phyloP scores from a whole-genome alignment of 208 protist species.

The Leishmania tarentolae region DNA sequence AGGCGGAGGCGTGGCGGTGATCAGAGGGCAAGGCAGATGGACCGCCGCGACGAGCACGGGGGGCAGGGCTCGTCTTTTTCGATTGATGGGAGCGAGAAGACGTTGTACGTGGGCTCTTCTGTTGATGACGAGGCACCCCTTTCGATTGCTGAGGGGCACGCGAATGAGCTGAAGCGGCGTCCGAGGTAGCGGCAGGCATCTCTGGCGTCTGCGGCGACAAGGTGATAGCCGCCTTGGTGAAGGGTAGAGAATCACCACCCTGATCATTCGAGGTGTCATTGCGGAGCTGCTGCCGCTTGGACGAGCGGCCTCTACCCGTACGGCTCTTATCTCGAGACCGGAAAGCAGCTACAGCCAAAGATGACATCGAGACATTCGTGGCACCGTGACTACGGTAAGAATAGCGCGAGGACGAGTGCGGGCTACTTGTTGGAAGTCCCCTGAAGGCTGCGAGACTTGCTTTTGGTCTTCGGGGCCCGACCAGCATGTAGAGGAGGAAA shows the following conservation, averaged over 20 bases:
- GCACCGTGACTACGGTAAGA: not conserved
- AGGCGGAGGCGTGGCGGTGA: not conserved
- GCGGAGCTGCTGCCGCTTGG: not conserved
- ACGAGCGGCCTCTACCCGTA: not conserved
- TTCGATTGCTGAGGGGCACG: not conserved
- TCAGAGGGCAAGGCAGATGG: not conserved
- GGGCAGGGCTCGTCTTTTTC: not conserved
- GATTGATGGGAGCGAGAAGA: not conserved
- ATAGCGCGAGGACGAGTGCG: not conserved
- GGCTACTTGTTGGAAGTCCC: not conserved
- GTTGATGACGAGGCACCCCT: not conserved
- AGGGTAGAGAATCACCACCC: not conserved
- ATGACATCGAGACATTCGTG: conserved; percentile 4
- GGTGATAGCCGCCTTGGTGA: not conserved
- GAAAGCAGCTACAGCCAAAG: not conserved
- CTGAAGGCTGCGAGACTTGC: not conserved
- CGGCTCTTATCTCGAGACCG: not conserved
- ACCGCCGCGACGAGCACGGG: not conserved
- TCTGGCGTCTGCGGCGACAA: not conserved
- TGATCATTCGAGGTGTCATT: not conserved
- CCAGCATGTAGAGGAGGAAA: not conserved
- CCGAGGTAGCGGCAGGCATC: not conserved
- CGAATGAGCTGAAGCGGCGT: too few relatives aligned
- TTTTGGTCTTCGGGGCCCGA: not conserved
- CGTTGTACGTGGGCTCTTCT: not conserved